Base-by-base conservation (phyloP, 1,284 basidiomycete genomes). In the Malassezia arunalokei region DNA sequence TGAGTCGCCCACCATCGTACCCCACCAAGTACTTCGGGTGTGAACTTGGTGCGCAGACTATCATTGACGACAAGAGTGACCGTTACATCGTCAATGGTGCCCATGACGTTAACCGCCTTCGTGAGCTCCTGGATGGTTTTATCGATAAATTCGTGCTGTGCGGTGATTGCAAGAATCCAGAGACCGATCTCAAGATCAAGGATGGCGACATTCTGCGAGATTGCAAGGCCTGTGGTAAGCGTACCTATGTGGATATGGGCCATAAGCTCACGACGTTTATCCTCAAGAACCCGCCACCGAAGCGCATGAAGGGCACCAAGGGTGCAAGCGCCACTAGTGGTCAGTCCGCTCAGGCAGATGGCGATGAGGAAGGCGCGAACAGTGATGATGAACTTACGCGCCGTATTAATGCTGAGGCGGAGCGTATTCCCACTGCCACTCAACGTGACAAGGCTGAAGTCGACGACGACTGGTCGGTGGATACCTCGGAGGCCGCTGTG, bases 1-100 rank as follows among this genome's bases (percentile, higher is more conserved):
- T 99, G 67, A 88, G 85, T 74, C 85, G 94, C 60, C 92, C 94
- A 59, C 86, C 94, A 30, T 82, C 88, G 47, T 81, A 96, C 75
- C 86, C 92, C 49, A 96, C 91, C 76, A 99, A 99, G 78, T 99
- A 91, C 80, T 98, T 99, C 68, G 94, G 94, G 39, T 92, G 86
- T 74, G 94, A 99, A 76, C 84, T 98, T 55, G 94, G 94, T 60
- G 94, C 94, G 29, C 92, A 98, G 76, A 94, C 91, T 40, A 84
- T 90, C 27, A 85, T 89, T 74, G 90, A 95, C 75, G 88, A 92
- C 74, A 91, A 90, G 76, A 87, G 85, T 70, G 94, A 99, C 67
- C 83, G 91, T 40, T 99, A 94, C 79, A 96, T 99, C 64, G 91
- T 98, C 75, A 98, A 98, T 66, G 94, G 94, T 50, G 88, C 88